Base-by-base conservation (phyloP, 148 eudicot species). In the Fagopyrum esculentum region DNA sequence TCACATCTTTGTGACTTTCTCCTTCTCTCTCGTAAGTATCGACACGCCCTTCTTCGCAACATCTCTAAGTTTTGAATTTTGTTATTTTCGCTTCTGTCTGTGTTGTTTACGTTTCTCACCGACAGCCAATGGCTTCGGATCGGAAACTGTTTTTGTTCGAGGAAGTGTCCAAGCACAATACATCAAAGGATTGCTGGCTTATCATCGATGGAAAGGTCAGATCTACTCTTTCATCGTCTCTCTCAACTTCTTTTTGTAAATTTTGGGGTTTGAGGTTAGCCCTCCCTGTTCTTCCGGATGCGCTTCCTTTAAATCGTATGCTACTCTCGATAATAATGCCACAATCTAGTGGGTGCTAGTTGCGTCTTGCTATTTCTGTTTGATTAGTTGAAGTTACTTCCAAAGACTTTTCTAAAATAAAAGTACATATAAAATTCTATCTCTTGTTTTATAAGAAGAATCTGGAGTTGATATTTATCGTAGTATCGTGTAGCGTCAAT, bases 181-280 rank as follows among this genome's bases (percentile, higher is more conserved):
- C 74, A 5, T 26, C 77, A 16, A 83, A 89, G 75, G 93, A 87
- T 83, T 89, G 93, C 50, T 89, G 93, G 91, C 83, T 89, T 2
- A 84, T 89, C 30, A 87, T 89, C 35, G 68, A 78, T 68, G 91
- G 89, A 60, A 89, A 89, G 89, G 77, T 75, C 70, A 75, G 46
- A 75, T 63, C 71, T 75, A 29, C 29, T 57, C 29, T 6, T 57
- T 52, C 57, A 52, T 16, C 4, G 15, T 52, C 19, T 15, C 57
- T 52, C 57, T 52, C 5, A 15, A 52, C 57, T 52, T 52, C 17
- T 17, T 52, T 52, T 52, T 52, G 17, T 52, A 6, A 52, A 12
- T 15, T 51, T 13, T 52, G 57, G 5, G 57, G n/a, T 49, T 49
- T 49, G 52, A 9, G 52, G 12, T 49, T 49, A 49, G 52, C 52